phyloP scores from a whole-genome alignment of 2,329 filamentous ascomycete genomes.

The Colletotrichum tropicale region DNA sequence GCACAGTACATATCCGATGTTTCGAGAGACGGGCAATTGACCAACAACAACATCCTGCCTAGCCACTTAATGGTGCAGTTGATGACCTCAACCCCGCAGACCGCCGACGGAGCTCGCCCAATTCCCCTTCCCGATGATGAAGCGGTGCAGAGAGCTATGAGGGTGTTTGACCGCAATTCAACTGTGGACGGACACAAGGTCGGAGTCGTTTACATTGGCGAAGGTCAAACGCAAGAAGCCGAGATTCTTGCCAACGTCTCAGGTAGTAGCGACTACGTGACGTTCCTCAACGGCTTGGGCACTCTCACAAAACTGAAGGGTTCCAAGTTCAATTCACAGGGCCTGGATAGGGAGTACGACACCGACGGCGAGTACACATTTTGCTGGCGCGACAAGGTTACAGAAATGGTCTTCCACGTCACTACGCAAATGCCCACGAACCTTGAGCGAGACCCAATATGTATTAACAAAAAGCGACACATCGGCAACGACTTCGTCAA shows the following conservation, averaged over 20 bases:
- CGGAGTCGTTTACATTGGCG: constrained; percentile 90
- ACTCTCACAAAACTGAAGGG: constrained; percentile 81
- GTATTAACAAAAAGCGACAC: constrained; percentile 87
- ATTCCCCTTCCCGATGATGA: constrained; percentile 77
- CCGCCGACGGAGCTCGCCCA: constrained; percentile 65
- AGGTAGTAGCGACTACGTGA: constrained; percentile 86
- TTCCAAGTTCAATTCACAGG: constrained; percentile 90
- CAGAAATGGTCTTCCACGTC: constrained; percentile 94
- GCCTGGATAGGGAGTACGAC: constrained; percentile 78
- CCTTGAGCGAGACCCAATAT: constrained; percentile 74
- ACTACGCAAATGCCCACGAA: constrained; percentile 98
- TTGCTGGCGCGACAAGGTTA: constrained; percentile 93
- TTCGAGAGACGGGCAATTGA: constrained; percentile 54
- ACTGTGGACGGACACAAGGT: constrained; percentile 96
- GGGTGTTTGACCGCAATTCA: constrained; percentile 83
- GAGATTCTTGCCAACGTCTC: constrained; percentile 88
- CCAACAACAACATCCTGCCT: constrained; percentile 69
- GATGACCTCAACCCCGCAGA: constrained; percentile 66
- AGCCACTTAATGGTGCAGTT: constrained; percentile 76
- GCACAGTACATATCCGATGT: constrained; percentile 51
- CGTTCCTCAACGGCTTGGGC: constrained; percentile 83
- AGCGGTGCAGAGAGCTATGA: constrained; percentile 74
- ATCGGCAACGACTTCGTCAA: constrained; percentile 99
- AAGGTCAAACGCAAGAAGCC: constrained; percentile 80
- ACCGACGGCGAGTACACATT: constrained; percentile 87